These are phyloP conservation scores for Hyaloscypha hepaticicola DNA, from an alignment of 495 filamentous ascomycete genomes.

Conservation along the genomic window DNA sequence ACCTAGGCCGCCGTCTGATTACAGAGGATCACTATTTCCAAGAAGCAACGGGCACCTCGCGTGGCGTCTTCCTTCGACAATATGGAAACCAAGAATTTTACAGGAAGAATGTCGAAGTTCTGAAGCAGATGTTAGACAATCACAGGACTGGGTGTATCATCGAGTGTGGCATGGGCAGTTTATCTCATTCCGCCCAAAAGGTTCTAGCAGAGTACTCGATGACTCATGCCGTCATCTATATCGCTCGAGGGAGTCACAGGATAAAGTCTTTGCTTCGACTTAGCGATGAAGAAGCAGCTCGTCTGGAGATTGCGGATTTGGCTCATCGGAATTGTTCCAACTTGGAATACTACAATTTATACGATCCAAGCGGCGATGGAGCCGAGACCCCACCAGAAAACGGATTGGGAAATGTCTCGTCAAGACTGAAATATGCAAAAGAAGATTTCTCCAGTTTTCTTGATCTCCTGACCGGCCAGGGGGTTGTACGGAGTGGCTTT, in stretches of 20 bases:
- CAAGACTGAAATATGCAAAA: slow-evolving; percentile 68
- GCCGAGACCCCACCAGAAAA: slow-evolving; percentile 34
- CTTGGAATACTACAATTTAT: slow-evolving; percentile 77
- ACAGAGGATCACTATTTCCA: slow-evolving; percentile 72
- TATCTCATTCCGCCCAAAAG: slow-evolving; percentile 56
- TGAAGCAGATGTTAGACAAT: slow-evolving; percentile 64
- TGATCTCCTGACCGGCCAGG: slow-evolving; percentile 59
- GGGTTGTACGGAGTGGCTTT: slow-evolving; percentile 53
- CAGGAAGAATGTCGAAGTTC: slow-evolving; percentile 58
- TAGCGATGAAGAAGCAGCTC: slow-evolving; percentile 50
- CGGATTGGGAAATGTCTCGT: slow-evolving; percentile 50
- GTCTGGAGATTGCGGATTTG: slow-evolving; percentile 53
- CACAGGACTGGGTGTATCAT: slow-evolving; percentile 68
- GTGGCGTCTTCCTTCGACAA: slow-evolving; percentile 55
- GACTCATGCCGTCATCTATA: slow-evolving; percentile 72
- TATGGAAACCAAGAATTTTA: slow-evolving; percentile 62
- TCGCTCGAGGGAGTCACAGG: slow-evolving; percentile 66
- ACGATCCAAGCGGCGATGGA: slow-evolving; percentile 42
- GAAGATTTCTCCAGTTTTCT: slow-evolving; percentile 73
- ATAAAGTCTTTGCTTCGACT: slow-evolving; percentile 63
- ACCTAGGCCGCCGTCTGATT: slow-evolving; percentile 66
- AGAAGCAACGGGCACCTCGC: slow-evolving; percentile 55
- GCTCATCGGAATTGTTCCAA: slow-evolving; percentile 68
- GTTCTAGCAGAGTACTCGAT: slow-evolving; percentile 55
- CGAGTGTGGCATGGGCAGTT: slow-evolving; percentile 63